phyloP scores from a whole-genome alignment of 2,329 filamentous ascomycete species.

The Calonectria leucothoes region DNA sequence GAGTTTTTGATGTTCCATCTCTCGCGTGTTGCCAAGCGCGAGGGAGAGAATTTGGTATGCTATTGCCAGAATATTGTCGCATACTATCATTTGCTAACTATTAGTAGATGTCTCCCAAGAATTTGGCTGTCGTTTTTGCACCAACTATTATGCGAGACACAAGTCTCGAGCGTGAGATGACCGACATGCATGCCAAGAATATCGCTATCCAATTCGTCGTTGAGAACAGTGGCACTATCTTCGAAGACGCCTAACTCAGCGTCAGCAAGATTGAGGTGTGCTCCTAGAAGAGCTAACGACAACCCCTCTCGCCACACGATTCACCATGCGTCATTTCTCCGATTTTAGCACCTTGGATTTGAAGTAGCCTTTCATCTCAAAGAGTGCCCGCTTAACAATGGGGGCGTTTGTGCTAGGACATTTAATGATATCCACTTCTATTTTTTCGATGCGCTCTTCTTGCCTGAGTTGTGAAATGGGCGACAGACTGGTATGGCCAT shows the following conservation, averaged over 20 bases:
- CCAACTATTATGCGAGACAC: constrained; percentile 96
- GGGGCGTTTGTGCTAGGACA: constrained; percentile 44
- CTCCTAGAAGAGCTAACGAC: constrained; percentile 12
- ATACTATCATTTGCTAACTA: constrained; percentile 28
- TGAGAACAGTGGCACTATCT: constrained; percentile 88
- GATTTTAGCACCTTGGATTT: constrained; percentile 39
- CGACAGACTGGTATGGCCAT: constrained; percentile 7
- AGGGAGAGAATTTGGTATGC: constrained; percentile 85
- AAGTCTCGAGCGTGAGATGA: constrained; percentile 93
- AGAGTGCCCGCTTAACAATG: constrained; percentile 32
- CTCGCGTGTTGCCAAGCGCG: constrained; percentile 83
- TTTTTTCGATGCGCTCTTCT: constrained; percentile 30
- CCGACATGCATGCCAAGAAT: constrained; percentile 94
- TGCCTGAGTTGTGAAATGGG: constrained; percentile 16
- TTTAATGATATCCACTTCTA: constrained; percentile 48
- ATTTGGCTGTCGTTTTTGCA: constrained; percentile 95
- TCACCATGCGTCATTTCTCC: constrained; percentile 31
- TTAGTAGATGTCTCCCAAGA: constrained; percentile 89
- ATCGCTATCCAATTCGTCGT: constrained; percentile 92
- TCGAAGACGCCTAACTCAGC: constrained; percentile 60
- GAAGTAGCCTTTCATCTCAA: constrained; percentile 33
- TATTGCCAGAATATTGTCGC: not conserved
- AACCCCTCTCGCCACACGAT: constrained; percentile 15
- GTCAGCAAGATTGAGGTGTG: not conserved
- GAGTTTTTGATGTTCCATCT: constrained; percentile 97